phyloP scores from a whole-genome alignment of 176 grass and related monocot genomes.

The Musa acuminata region DNA sequence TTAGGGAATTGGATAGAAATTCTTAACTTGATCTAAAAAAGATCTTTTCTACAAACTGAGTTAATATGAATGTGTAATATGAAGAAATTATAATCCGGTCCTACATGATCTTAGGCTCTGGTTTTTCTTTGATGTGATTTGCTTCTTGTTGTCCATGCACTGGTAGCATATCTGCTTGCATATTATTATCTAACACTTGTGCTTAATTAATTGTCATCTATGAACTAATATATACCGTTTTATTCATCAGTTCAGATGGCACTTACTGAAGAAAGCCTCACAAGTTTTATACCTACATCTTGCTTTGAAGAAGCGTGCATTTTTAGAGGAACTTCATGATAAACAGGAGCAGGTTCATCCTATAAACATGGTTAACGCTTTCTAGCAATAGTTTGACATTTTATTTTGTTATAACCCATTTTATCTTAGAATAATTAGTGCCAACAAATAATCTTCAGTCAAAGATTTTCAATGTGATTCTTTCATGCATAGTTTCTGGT shows the following conservation, averaged over 20 bases:
- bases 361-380: not conserved
- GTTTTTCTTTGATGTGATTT: too few relatives aligned
- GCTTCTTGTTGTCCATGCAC: too few relatives aligned
- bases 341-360: slow-evolving; percentile 66
- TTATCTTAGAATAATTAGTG: not conserved
- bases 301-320: slow-evolving; percentile 57
- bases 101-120: too few relatives aligned
- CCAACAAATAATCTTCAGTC: not conserved
- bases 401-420: not conserved
- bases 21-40: too few relatives aligned
- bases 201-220: not conserved
- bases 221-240: slow-evolving; percentile 10
- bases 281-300: slow-evolving; percentile 72
- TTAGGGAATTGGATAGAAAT: too few relatives aligned
- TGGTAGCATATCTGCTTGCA: too few relatives aligned
- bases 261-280: slow-evolving; percentile 52
- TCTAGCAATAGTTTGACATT: not conserved
- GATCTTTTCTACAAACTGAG: too few relatives aligned
- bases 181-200: not conserved
- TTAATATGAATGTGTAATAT: too few relatives aligned
- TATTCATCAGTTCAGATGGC: slow-evolving; percentile 62
- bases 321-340: slow-evolving; percentile 69
- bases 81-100: too few relatives aligned
- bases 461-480: not conserved
- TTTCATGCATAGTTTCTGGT: not conserved